Conservation (phyloP, 1,284 basidiomycete species). For the Coriolopsis trogii region DNA sequence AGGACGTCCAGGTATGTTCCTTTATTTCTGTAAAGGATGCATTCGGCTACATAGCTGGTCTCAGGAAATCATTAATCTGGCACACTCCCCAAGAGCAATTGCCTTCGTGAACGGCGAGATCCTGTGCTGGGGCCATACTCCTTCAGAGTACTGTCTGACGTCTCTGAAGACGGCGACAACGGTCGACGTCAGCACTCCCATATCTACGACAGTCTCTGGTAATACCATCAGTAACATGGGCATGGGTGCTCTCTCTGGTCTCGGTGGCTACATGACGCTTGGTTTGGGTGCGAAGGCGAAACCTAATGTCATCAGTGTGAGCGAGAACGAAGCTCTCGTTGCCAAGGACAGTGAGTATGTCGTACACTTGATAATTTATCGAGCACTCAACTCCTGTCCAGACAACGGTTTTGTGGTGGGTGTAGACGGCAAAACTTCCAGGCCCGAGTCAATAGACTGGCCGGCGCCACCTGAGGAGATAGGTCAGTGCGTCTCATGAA, state of each 20-base stretch:
- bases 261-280: constrained; percentile 90
- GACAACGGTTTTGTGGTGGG: constrained; percentile 79
- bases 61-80: constrained; percentile 75
- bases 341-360: constrained; percentile 75
- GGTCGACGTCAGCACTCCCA: constrained; percentile 58
- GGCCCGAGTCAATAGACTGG: constrained; percentile 72
- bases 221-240: constrained; percentile 49
- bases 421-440: constrained; percentile 65
- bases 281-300: constrained; percentile 76
- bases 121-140: constrained; percentile 78
- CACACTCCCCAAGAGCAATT: constrained; percentile 83
- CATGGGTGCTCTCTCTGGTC: constrained; percentile 75
- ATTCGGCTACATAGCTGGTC: constrained; percentile 3
- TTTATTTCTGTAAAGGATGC: background rate
- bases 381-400: constrained; percentile 31
- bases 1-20: constrained; percentile 65
- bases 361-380: no score
- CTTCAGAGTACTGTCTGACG: constrained; percentile 77
- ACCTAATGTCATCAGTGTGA: constrained; percentile 63
- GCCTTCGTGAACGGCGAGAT: constrained; percentile 67
- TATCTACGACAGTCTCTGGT: constrained; percentile 43
- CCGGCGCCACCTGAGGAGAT: constrained; percentile 82
- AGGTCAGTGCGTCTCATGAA: constrained; percentile 43
- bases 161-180: constrained; percentile 61
- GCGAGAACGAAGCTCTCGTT: constrained; percentile 73